These are phyloP conservation scores for Ceraceosorus guamensis DNA, from an alignment of 1,284 basidiomycete genomes.

Conservation along the genomic window DNA sequence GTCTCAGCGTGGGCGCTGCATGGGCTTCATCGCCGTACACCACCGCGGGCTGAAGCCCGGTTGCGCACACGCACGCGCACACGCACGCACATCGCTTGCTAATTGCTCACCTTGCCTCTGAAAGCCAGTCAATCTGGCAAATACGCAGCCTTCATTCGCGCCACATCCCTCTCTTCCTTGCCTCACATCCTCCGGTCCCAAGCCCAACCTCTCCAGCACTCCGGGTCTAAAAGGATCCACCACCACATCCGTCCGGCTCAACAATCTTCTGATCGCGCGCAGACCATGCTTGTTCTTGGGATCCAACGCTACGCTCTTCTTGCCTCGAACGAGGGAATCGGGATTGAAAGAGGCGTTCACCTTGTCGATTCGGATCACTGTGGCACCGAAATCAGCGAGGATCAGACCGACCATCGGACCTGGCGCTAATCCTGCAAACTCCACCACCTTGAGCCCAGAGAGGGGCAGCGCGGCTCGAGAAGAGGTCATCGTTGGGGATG, in stretches of 20 bases:
- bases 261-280: slow-evolving; percentile 57
- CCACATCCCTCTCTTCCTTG: slow-evolving; percentile 41
- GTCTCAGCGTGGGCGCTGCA: neutral
- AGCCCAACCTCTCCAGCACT: slow-evolving; percentile 67
- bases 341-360: slow-evolving; percentile 47
- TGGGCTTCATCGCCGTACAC: neutral
- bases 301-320: slow-evolving; percentile 65
- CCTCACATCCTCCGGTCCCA: slow-evolving; percentile 66
- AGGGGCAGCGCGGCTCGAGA: slow-evolving; percentile 5
- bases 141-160: slow-evolving; percentile 35
- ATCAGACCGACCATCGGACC: slow-evolving; percentile 69
- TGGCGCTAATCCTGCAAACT: slow-evolving; percentile 79
- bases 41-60: neutral
- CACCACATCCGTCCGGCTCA: slow-evolving; percentile 65
- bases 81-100: too few species aligned
- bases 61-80: too few species aligned
- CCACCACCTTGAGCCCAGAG: slow-evolving; percentile 9
- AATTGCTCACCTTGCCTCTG: slow-evolving; percentile 26
- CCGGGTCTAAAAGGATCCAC: slow-evolving; percentile 78
- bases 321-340: slow-evolving; percentile 59
- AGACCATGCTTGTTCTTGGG: slow-evolving; percentile 61
- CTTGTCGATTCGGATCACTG: slow-evolving; percentile 68
- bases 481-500: neutral
- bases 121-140: slow-evolving; percentile 49
- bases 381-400: slow-evolving; percentile 72